phyloP scores from a whole-genome alignment of 2,329 filamentous ascomycete species.

The Phialophora expanda region DNA sequence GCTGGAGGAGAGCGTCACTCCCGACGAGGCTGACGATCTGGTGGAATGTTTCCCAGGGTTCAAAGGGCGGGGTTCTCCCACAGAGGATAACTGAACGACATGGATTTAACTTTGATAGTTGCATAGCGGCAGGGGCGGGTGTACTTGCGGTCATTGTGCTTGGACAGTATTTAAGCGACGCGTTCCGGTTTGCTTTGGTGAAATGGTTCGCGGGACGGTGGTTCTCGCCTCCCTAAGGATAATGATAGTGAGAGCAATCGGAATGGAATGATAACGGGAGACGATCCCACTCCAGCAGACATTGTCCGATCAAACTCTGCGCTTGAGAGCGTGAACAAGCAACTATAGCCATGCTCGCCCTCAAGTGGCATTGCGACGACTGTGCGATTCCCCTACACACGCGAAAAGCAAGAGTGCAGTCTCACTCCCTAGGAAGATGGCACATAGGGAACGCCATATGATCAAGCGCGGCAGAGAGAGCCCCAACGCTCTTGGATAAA shows the following conservation, averaged over 20 bases:
- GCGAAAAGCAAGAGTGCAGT: too few relatives aligned
- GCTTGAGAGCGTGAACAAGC: too few relatives aligned
- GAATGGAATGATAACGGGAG: neutral
- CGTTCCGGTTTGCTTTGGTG: neutral
- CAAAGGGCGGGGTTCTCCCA: conserved; percentile 34
- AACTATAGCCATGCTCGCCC: too few relatives aligned
- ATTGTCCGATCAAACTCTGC: neutral
- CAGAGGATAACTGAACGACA: conserved; percentile 1
- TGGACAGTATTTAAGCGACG: neutral
- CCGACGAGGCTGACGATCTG: conserved; percentile 73
- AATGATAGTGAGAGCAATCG: neutral
- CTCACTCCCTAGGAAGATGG: too few relatives aligned
- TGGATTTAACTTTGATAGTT: neutral
- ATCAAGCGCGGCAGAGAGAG: too few relatives aligned
- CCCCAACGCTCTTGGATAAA: too few relatives aligned
- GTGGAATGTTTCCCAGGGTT: conserved; percentile 51
- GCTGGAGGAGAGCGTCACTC: conserved; percentile 78
- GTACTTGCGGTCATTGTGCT: neutral
- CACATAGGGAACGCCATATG: too few relatives aligned
- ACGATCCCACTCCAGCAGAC: neutral
- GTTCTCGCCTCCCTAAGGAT: neutral
- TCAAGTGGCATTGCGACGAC: too few relatives aligned
- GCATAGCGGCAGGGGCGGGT: too few relatives aligned
- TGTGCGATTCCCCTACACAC: too few relatives aligned
- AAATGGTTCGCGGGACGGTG: neutral